Evolutionary conservation across 257 asterid genomes (phyloP).

Genomic region (Nicotiana tabacum): DNA sequence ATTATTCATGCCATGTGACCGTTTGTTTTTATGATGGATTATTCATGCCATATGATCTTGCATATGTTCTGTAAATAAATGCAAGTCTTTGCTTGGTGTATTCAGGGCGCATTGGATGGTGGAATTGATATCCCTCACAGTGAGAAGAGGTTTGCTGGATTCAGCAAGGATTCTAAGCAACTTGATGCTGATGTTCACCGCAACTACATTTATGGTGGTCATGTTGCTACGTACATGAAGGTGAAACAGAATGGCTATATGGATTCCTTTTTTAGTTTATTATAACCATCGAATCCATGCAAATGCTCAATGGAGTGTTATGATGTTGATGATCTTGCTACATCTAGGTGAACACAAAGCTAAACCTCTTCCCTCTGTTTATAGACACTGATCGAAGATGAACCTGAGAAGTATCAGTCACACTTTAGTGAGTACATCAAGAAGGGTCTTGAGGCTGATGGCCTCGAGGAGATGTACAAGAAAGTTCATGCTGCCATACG

Average conservation of each 20-base stretch:
- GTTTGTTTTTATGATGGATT: background rate
- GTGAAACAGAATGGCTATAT: conserved; percentile 27
- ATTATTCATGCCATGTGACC: background rate
- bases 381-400: conserved; percentile 64
- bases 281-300: background rate
- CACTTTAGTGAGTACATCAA: conserved; percentile 56
- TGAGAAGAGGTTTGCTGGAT: conserved; percentile 85
- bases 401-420: conserved; percentile 69
- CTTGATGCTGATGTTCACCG: conserved; percentile 82
- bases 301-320: background rate
- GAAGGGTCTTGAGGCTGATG: conserved; percentile 55
- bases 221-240: conserved; percentile 69
- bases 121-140: conserved; percentile 88
- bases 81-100: background rate
- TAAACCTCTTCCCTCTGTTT: background rate
- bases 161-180: conserved; percentile 52
- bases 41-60: background rate
- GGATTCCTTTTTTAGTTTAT: background rate
- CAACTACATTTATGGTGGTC: conserved; percentile 81
- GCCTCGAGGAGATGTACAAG: conserved; percentile 65
- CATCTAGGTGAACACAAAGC: background rate
- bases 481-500: conserved; percentile 70
- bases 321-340: background rate
- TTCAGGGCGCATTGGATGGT: conserved; percentile 81
- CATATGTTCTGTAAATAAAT: background rate